Conservation (phyloP, 2,329 filamentous ascomycete genomes). For the Graphiopsis chlorocephala region DNA sequence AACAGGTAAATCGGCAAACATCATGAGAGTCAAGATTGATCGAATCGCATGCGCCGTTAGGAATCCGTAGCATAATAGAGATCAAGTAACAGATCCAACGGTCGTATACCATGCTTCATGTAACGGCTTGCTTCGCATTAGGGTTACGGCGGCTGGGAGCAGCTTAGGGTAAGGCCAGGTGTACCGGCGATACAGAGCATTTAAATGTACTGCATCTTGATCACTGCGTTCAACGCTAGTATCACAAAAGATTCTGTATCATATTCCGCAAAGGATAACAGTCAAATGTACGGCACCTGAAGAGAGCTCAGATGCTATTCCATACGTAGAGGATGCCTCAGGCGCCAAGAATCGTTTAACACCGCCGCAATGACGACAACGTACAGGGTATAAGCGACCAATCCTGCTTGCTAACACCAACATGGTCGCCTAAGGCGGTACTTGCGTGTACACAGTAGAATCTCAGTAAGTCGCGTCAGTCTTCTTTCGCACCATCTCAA, state of each 20-base stretch:
- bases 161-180: not conserved
- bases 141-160: not conserved
- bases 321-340: not conserved
- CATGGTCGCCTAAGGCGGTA: not conserved
- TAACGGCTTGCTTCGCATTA: not conserved
- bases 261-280: not conserved
- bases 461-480: not conserved
- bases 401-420: not conserved
- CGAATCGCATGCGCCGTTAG: not conserved
- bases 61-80: not conserved
- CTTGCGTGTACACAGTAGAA: not conserved
- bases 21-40: not conserved
- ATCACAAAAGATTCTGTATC: not conserved
- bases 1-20: not conserved
- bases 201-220: not conserved
- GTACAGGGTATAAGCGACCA: slow-evolving; percentile 4
- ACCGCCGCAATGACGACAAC: slow-evolving; percentile 9
- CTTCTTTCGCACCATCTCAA: not conserved
- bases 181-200: not conserved
- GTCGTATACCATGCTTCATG: not conserved
- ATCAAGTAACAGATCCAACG: not conserved
- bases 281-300: not conserved
- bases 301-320: not conserved
- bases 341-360: not conserved
- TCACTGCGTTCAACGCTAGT: not conserved